These are phyloP conservation scores for Umbilicaria muhlenbergii DNA, from an alignment of 495 filamentous ascomycete species.

Conservation along the genomic window DNA sequence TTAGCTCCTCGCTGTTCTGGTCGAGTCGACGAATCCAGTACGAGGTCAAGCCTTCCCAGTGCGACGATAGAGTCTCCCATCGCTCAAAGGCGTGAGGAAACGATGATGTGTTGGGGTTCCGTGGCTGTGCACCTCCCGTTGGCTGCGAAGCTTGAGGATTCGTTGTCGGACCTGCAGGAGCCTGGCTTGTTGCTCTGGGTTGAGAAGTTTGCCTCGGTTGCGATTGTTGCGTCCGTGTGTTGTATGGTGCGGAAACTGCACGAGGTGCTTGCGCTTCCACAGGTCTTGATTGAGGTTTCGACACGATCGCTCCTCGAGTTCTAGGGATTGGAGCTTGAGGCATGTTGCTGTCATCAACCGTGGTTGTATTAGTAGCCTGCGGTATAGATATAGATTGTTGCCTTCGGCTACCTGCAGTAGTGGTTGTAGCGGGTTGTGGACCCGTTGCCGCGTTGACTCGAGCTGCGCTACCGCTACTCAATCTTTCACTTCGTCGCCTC, in stretches of 20 bases:
- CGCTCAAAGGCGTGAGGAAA: conserved; percentile 97
- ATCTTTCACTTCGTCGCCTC: conserved; percentile 11
- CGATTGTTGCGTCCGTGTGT: conserved; percentile 7
- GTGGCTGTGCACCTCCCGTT: conserved; percentile 20
- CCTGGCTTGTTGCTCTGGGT: conserved; percentile 2
- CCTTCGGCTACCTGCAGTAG: too few relatives aligned
- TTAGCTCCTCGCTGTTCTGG: conserved; percentile 71
- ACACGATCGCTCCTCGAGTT: conserved; percentile 12
- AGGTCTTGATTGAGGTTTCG: conserved; percentile 19
- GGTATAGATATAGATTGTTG: not conserved
- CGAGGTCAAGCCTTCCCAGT: conserved; percentile 94
- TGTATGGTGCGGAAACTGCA: conserved; percentile 6
- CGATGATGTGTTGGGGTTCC: conserved; percentile 30
- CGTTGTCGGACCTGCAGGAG: conserved; percentile 15
- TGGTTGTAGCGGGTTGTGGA: not conserved
- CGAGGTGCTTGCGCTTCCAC: conserved; percentile 10
- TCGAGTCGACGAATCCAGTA: conserved; percentile 94
- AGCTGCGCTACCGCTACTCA: conserved; percentile 6
- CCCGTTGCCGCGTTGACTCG: not conserved
- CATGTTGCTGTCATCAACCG: not conserved
- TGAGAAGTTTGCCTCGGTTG: conserved; percentile 2
- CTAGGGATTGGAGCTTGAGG: conserved; percentile 7
- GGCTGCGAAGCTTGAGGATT: conserved; percentile 22
- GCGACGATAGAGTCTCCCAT: conserved; percentile 91
- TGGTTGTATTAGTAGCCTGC: not conserved